Percentiles rank a stretch among this genome's conserved stretches.
These are phyloP conservation scores for Biscogniauxia sp. DNA, from an alignment of 2,329 filamentous ascomycete genomes.

Conservation along the genomic window DNA sequence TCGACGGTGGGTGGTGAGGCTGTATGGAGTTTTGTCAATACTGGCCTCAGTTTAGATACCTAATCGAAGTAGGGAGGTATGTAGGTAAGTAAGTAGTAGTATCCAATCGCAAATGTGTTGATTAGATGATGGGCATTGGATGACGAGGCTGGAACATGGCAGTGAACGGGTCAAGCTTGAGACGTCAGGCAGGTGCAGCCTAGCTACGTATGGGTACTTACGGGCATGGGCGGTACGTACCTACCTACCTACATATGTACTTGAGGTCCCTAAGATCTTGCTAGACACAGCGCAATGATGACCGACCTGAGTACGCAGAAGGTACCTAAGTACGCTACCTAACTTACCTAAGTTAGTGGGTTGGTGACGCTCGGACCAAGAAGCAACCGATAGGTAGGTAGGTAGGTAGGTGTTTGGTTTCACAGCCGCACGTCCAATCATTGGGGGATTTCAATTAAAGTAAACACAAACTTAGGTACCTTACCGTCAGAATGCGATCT, in stretches of 20 bases:
- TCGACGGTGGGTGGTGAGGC: not conserved
- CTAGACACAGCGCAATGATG: too few relatives aligned
- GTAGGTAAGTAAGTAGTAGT: slow-evolving; percentile 1
- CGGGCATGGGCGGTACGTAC: too few relatives aligned
- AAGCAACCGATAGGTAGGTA: slow-evolving; percentile 6
- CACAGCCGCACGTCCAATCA: slow-evolving; percentile 6
- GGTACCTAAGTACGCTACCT: too few relatives aligned
- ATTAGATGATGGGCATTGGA: slow-evolving; percentile 2
- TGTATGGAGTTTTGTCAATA: too few relatives aligned
- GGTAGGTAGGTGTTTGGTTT: slow-evolving; percentile 2
- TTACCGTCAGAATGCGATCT: too few relatives aligned
- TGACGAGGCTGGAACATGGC: slow-evolving; percentile 13
- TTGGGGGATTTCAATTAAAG: slow-evolving; percentile 5
- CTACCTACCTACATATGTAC: too few relatives aligned
- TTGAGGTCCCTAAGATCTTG: too few relatives aligned
- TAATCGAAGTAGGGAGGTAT: slow-evolving; percentile 9
- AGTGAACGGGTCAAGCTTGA: slow-evolving; percentile 7
- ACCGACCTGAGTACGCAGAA: too few relatives aligned
- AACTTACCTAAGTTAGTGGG: too few relatives aligned
- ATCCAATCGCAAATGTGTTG: slow-evolving; percentile 1
- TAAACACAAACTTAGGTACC: slow-evolving; percentile 23
- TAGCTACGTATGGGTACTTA: slow-evolving; percentile 5
- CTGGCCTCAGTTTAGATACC: not conserved
- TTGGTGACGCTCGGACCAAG: slow-evolving; percentile 12
- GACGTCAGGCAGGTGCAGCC: slow-evolving; percentile 32